Evolutionary conservation across 2,329 filamentous ascomycete genomes (phyloP).

Genomic region (Colletotrichum cordylinicola): DNA sequence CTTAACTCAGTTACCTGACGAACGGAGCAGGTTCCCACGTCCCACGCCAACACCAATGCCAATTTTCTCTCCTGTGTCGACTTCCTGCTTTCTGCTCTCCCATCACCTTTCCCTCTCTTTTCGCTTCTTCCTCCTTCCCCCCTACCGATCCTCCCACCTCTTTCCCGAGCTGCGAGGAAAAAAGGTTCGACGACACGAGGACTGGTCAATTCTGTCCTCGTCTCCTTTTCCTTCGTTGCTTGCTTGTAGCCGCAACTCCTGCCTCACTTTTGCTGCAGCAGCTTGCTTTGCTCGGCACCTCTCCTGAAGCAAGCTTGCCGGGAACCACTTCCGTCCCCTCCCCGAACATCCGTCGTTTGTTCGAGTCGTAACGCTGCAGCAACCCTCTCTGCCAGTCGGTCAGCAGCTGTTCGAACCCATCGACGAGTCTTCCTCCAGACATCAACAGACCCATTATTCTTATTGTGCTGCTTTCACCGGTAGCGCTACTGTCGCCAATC

Average conservation of each 20-base stretch:
- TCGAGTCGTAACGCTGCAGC: constrained; percentile 20
- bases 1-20: background rate
- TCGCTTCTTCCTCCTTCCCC: constrained; percentile 20
- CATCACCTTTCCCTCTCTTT: constrained; percentile 28
- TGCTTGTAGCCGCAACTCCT: constrained; percentile 18
- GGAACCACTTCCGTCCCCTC: constrained; percentile 22
- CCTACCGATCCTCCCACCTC: constrained; percentile 17
- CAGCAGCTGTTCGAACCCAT: constrained; percentile 10
- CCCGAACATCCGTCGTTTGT: constrained; percentile 21
- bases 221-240: constrained; percentile 6
- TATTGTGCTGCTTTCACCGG: constrained; percentile 19
- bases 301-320: constrained; percentile 25
- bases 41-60: constrained; percentile 21
- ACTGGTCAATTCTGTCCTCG: constrained; percentile 15
- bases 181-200: constrained; percentile 18
- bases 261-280: constrained; percentile 19
- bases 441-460: constrained; percentile 6
- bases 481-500: constrained; percentile 22
- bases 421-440: background rate
- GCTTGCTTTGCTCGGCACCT: constrained; percentile 19
- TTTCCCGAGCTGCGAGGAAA: constrained; percentile 21
- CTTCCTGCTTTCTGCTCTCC: constrained; percentile 33
- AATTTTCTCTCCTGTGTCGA: constrained; percentile 23
- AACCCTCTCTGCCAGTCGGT: background rate
- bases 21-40: constrained; percentile 24